These are phyloP conservation scores for Primulina tabacum DNA, from an alignment of 257 asterid species.

Conservation along the genomic window DNA sequence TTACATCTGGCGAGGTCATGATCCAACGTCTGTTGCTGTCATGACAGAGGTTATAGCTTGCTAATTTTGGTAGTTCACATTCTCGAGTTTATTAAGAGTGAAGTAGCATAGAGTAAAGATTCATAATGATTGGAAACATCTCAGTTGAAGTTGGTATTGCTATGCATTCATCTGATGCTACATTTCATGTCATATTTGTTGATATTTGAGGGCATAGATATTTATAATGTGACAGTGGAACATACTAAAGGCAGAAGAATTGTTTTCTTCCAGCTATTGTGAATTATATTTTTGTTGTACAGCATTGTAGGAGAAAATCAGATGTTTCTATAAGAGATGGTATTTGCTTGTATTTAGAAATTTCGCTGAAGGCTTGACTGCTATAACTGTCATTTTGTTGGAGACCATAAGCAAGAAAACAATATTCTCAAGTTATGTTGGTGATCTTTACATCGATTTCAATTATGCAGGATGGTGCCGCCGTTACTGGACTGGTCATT, in stretches of 20 bases:
- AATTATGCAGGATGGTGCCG: constrained; percentile 89
- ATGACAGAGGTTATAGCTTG: constrained; percentile 85
- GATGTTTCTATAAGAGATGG: background rate
- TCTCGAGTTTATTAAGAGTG: background rate
- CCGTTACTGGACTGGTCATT: constrained; percentile 91
- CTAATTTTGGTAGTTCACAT: constrained; percentile 23
- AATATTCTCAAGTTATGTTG: constrained; percentile 12
- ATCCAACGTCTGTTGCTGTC: constrained; percentile 96
- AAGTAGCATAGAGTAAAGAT: background rate
- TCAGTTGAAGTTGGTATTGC: too few relatives aligned
- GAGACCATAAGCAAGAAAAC: constrained; percentile 18
- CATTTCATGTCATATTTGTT: constrained; percentile 5
- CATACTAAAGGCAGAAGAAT: background rate
- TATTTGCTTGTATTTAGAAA: constrained; percentile 5
- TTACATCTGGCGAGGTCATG: constrained; percentile 97
- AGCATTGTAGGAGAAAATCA: background rate
- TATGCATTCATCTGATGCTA: background rate
- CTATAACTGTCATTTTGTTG: background rate
- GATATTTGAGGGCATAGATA: background rate
- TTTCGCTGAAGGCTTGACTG: constrained; percentile 5
- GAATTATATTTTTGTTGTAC: background rate
- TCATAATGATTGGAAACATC: constrained; percentile 2
- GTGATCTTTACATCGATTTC: constrained; percentile 17
- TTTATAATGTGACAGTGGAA: constrained; percentile 8
- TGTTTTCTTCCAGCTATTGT: background rate